A percentile compares a stretch with the other conserved stretches of the same genome.
These are phyloP conservation scores for Fistulifera solaris DNA, from an alignment of 108 stramenopile genomes.

Conservation along the genomic window DNA sequence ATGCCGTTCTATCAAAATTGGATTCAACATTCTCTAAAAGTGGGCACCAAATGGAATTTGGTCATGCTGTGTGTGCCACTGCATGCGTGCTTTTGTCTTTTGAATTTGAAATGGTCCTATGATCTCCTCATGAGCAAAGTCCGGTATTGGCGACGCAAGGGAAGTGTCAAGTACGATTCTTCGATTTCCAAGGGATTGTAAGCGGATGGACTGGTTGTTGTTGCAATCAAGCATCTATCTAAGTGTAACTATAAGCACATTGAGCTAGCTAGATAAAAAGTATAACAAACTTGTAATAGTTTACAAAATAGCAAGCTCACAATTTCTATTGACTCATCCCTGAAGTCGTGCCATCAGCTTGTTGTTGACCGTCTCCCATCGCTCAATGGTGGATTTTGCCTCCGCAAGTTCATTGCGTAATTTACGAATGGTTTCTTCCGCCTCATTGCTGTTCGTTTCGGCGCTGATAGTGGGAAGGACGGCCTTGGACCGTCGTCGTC, in stretches of 20 bases:
- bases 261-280: too few relatives aligned
- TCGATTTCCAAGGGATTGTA: neutral
- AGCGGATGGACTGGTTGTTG: neutral
- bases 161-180: neutral
- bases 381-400: constrained; percentile 32
- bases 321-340: neutral
- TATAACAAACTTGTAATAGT: too few relatives aligned
- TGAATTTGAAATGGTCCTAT: constrained; percentile 83
- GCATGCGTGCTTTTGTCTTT: constrained; percentile 50
- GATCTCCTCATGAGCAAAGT: constrained; percentile 71
- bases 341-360: constrained; percentile 43
- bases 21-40: constrained; percentile 17
- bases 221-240: constrained; percentile 1
- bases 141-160: constrained; percentile 32
- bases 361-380: constrained; percentile 73
- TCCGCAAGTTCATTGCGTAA: constrained; percentile 40
- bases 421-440: constrained; percentile 21
- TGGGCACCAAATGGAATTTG: constrained; percentile 27
- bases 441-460: neutral
- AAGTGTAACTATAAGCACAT: too few relatives aligned
- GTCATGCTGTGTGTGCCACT: constrained; percentile 40
- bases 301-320: too few relatives aligned
- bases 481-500: neutral
- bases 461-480: too few relatives aligned
- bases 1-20: constrained; percentile 26